Conservation (phyloP, 768 basidiomycete species). For the Agaricus blazei region DNA sequence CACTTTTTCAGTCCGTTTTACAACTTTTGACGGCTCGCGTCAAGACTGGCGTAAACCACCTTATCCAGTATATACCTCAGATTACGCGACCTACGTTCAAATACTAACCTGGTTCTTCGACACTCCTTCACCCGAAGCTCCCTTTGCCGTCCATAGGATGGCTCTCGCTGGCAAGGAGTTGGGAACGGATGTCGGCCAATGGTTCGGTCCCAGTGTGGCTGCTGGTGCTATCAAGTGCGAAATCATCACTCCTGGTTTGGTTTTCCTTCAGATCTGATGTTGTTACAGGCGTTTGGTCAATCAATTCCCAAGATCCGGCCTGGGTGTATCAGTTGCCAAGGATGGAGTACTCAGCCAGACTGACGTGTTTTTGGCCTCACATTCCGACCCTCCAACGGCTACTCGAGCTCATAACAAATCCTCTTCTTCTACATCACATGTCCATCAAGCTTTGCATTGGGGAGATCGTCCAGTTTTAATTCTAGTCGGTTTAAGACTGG, state of each 20-base stretch:
- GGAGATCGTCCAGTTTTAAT: conserved; percentile 82
- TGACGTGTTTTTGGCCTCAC: conserved; percentile 81
- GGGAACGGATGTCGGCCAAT: conserved; percentile 93
- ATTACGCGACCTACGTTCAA: conserved; percentile 84
- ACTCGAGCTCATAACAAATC: not conserved
- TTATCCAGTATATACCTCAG: conserved; percentile 48
- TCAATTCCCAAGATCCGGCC: conserved; percentile 71
- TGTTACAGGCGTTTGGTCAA: conserved; percentile 62
- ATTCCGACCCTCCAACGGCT: conserved; percentile 22
- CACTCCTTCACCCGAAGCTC: conserved; percentile 74
- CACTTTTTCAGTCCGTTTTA: conserved; percentile 3
- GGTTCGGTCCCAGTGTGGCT: conserved; percentile 98
- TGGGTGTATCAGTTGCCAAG: conserved; percentile 78
- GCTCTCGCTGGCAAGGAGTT: conserved; percentile 91
- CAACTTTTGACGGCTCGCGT: not conserved
- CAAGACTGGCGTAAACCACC: conserved; percentile 85
- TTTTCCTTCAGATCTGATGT: not conserved
- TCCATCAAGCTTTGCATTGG: conserved; percentile 40
- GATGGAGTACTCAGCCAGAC: conserved; percentile 82
- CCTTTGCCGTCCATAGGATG: conserved; percentile 96
- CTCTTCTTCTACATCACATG: not conserved
- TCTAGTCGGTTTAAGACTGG: conserved; percentile 80
- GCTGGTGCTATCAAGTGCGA: conserved; percentile 89
- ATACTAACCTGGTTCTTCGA: conserved; percentile 96
- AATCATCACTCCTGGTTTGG: not conserved